Evolutionary conservation across 306 rosid genomes (phyloP), one percentile per base, ranked within the genome.

Genomic region (Vachellia collinsii): DNA sequence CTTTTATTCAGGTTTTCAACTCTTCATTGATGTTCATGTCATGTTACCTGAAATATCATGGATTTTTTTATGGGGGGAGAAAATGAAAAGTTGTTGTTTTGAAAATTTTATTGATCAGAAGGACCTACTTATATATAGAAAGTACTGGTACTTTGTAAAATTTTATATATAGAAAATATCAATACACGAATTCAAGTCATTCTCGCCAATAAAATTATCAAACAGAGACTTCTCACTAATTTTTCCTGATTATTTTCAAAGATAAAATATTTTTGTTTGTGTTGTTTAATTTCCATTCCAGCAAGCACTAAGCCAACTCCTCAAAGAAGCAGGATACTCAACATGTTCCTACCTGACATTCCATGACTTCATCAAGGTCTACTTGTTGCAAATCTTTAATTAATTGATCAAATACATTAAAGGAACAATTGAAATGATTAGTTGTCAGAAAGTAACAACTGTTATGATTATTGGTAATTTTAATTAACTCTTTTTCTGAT

Each of bases 251-350:
- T 29, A n/a, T 50, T 46, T 11, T 46, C 54, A 48, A 48, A 48
- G 54, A 48, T 14, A 1, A 12, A 0, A 48, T 48, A 48, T 4
- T 2, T 48, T 14, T 48, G 14, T 48, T 14, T 14, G 29, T 66
- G 41, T 58, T 81, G 50, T 88, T 77, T 76, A 68, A 63, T 78
- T 78, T 82, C 77, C 34, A 29, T 29, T 29, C 1, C 90, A 91
- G 99, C 80, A 87, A 86, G 93, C 87, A 36, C 85, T 95, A 82
- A 80, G 78, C 75, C 89, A 84, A 77, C 90, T 95, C 81, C 85
- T 93, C 39, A 75, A 77, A 71, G 99, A 95, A 86, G 92, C 94
- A n/a, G 99, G 98, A 65, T 93, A 89, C 90, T 65, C 89, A 37
- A 87, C 86, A 84, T 93, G 84, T 54, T 88, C 93, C 56, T 84